Percentiles rank a stretch among this genome's conserved stretches.
Conservation (phyloP, 2,329 filamentous ascomycete genomes). For the Verticillium isaacii region DNA sequence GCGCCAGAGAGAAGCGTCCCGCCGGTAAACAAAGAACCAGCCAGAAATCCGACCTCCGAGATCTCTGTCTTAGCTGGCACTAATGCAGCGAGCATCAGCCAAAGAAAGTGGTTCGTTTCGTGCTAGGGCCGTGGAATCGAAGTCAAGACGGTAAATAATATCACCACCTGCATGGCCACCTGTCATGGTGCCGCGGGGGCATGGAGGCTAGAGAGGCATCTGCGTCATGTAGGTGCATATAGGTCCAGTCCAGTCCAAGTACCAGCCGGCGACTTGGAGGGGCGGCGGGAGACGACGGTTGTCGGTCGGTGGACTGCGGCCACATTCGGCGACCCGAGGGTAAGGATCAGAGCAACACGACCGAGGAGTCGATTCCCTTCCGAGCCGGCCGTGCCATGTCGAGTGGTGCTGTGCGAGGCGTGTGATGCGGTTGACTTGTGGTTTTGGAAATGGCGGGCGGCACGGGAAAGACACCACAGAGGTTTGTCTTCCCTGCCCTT, state of each 20-base stretch:
- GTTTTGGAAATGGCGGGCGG: not conserved
- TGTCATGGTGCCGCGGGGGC: conserved; percentile 27
- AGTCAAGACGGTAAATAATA: conserved; percentile 15
- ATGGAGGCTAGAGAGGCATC: conserved; percentile 19
- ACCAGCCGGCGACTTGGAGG: conserved; percentile 16
- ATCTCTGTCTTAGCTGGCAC: conserved; percentile 29
- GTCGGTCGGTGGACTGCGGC: conserved; percentile 1
- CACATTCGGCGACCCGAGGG: conserved; percentile 10
- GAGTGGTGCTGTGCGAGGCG: not conserved
- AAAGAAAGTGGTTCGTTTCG: conserved; percentile 21
- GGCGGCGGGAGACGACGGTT: conserved; percentile 7
- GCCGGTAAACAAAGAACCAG: conserved; percentile 7
- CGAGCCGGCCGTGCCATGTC: not conserved
- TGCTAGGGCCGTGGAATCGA: conserved; percentile 20
- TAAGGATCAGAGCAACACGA: conserved; percentile 6
- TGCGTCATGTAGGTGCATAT: conserved; percentile 23
- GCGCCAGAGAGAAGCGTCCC: not conserved
- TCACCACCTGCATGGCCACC: conserved; percentile 20
- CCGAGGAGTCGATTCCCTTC: conserved; percentile 2
- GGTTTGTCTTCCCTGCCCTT: not conserved
- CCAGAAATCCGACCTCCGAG: conserved; percentile 20
- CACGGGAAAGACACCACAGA: not conserved
- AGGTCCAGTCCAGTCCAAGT: conserved; percentile 16
- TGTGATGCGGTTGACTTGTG: not conserved
- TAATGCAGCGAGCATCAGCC: conserved; percentile 33